Evolutionary conservation across 2,329 filamentous ascomycete species (phyloP), one percentile per base, ranked within the genome.

Genomic region (Bimuria novae-zelandiae): DNA sequence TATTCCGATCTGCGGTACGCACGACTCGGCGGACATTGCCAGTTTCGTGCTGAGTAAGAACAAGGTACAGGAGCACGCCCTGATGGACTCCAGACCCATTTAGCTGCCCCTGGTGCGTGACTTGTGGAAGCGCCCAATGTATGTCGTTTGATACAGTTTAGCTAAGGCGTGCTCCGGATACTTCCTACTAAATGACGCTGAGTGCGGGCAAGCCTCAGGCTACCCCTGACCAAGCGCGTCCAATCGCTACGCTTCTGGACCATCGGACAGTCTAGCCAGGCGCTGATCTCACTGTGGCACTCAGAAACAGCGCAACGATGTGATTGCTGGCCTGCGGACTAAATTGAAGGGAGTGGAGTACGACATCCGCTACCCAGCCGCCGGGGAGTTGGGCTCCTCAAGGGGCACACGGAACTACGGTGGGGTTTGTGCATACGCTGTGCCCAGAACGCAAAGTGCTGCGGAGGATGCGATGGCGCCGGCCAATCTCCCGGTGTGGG

Each of bases 291-390:
- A 37, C 33, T 14, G 30, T 46, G 43, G 43, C 42, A 30, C 30
- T 21, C 43, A 46, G 33, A 37, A 37, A 47, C 23, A 29, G 32
- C 23, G 43, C 43, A 23, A 23, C 35, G 30, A 21, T 25, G 27
- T 44, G 42, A 45, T 23, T 22, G 21, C 27, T 33, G 47, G 36
- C 41, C 16, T 49, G 19, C 29, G 35, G 29, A 22, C 50, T 33
- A 48, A 52, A 43, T 36, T 39, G 30, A 40, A 52, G n/a, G 50
- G 50, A 52, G 50, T 39, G 44, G 50, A 52, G 44, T 37, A 7
- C 44, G 23, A 23, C 44, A 39, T 43, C 44, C 43, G 50, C 32
- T 42, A 43, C 50, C 44, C 50, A 48, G 37, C 35, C 42, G 27
- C 29, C 36, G 50, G 50, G 23, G 33, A 23, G 12, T 27, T 10